Percentiles rank a stretch among this genome's conserved stretches.
Conservation (phyloP, 371 early-diverging fungal species). For the Mucor circinelloides region DNA sequence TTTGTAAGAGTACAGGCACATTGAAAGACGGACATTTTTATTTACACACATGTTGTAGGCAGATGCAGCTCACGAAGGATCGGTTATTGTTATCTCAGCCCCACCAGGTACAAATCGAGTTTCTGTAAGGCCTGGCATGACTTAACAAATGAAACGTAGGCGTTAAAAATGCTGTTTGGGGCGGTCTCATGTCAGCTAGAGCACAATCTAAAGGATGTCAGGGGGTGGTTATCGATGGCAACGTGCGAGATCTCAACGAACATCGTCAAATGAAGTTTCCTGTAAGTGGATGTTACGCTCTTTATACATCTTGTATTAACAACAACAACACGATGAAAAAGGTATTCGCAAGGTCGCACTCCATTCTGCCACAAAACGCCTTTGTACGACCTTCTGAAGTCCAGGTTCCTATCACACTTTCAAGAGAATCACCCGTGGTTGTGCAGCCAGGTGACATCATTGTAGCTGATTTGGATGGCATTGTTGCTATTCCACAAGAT, state of each 20-base stretch:
- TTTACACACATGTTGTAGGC: slow-evolving; percentile 36
- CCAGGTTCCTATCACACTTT: slow-evolving; percentile 64
- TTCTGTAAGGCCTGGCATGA: background rate
- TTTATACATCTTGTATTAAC: background rate
- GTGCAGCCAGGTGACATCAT: slow-evolving; percentile 75
- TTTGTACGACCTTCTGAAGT: slow-evolving; percentile 67
- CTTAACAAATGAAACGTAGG: slow-evolving; percentile 18
- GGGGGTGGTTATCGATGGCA: slow-evolving; percentile 79
- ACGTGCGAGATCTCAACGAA: slow-evolving; percentile 75
- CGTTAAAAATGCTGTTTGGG: slow-evolving; percentile 79
- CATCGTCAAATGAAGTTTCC: slow-evolving; percentile 64
- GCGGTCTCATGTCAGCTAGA: slow-evolving; percentile 81
- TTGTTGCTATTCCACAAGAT: slow-evolving; percentile 67
- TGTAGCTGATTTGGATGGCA: slow-evolving; percentile 81
- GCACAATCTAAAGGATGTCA: slow-evolving; percentile 61
- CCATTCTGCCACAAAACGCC: slow-evolving; percentile 70
- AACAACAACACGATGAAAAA: slow-evolving; percentile 12
- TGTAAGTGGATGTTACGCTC: slow-evolving; percentile 36
- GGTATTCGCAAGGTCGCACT: slow-evolving; percentile 69
- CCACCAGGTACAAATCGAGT: slow-evolving; percentile 42
- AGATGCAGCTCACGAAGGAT: slow-evolving; percentile 57
- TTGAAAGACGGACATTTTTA: background rate
- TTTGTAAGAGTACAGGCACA: slow-evolving; percentile 51
- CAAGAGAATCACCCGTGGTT: slow-evolving; percentile 49
- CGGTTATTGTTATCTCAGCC: slow-evolving; percentile 72